Base-by-base conservation (phyloP, 495 filamentous ascomycete genomes). In the Penicillium malachiteum region DNA sequence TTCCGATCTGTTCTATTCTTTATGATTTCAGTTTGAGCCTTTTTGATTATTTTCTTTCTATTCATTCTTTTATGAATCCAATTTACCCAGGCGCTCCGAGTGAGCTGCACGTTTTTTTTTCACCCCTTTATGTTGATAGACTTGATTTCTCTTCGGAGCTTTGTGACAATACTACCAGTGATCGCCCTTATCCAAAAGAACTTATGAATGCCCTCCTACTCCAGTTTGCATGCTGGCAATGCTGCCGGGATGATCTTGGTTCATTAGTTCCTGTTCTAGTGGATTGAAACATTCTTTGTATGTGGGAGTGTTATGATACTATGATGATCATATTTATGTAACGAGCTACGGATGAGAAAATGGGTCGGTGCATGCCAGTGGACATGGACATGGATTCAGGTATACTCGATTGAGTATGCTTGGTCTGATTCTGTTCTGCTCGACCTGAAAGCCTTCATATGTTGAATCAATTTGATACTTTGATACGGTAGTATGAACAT, bases 81-180 rank as follows among this genome's bases (percentile, higher is more conserved):
- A 38, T 44, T 31, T 18, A 48, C 34, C 11, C 21, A 34, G 50
- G 57, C 57, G 57, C 60, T 56, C 60, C 56, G 49, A 63, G 60
- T 45, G 60, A 56, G 58, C 46, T 47, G 52, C 38, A 41, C 53
- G 52, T 47, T 33, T 21, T 12, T 11, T 16, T 34, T 50, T 45
- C 37, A 13, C 21, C 16, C 10, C 39, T 57, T 30, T 49, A 50
- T 65, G 62, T 62, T 51, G 21, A 65, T 65, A 65, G 62, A 58
- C 32, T 65, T 50, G 21, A 45, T 37, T 54, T 55, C 53, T 56
- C 43, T 55, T 14, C 57, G 42, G 50, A 48, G 50, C 44, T 54
- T 44, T 58, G 62, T 61, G 62, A 42, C 50, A 64, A 64, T 64
- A 55, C 62, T 57, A 64, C 57, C 51, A 46, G 45, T 42, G 55